phyloP scores from a whole-genome alignment of 2,329 filamentous ascomycete species.

The Acephala macrosclerotiorum region DNA sequence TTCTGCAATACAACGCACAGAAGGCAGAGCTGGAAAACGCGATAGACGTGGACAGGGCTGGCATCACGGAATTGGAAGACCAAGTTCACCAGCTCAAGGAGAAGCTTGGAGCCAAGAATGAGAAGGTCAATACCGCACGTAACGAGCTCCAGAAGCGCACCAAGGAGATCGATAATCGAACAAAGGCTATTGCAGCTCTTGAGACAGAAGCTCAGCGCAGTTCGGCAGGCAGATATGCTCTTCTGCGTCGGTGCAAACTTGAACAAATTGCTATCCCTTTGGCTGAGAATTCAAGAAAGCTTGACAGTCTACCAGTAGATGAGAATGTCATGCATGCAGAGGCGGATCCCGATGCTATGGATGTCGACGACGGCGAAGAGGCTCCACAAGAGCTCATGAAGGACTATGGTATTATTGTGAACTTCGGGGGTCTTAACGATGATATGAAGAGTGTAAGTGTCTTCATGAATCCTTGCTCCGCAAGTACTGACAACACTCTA shows the following conservation, averaged over 20 bases:
- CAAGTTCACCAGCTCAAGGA: slow-evolving; percentile 73
- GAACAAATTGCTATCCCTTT: slow-evolving; percentile 92
- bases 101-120: slow-evolving; percentile 72
- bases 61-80: slow-evolving; percentile 79
- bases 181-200: slow-evolving; percentile 79
- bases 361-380: slow-evolving; percentile 79
- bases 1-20: slow-evolving; percentile 73
- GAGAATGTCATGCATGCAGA: slow-evolving; percentile 78
- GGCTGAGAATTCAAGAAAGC: slow-evolving; percentile 68
- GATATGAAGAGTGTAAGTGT: slow-evolving; percentile 77
- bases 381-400: slow-evolving; percentile 74
- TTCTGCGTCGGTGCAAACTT: slow-evolving; percentile 88
- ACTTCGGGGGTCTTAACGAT: slow-evolving; percentile 83
- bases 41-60: slow-evolving; percentile 75
- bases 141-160: slow-evolving; percentile 83
- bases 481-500: slow-evolving; percentile 47
- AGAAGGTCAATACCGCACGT: slow-evolving; percentile 80
- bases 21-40: slow-evolving; percentile 78
- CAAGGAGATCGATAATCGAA: slow-evolving; percentile 79
- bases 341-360: slow-evolving; percentile 88
- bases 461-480: slow-evolving; percentile 35
- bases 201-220: slow-evolving; percentile 89
- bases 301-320: slow-evolving; percentile 88
- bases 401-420: slow-evolving; percentile 89
- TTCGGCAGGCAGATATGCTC: slow-evolving; percentile 81